phyloP scores from a whole-genome alignment of 2,329 filamentous ascomycete species.

The Talaromyces islandicus region DNA sequence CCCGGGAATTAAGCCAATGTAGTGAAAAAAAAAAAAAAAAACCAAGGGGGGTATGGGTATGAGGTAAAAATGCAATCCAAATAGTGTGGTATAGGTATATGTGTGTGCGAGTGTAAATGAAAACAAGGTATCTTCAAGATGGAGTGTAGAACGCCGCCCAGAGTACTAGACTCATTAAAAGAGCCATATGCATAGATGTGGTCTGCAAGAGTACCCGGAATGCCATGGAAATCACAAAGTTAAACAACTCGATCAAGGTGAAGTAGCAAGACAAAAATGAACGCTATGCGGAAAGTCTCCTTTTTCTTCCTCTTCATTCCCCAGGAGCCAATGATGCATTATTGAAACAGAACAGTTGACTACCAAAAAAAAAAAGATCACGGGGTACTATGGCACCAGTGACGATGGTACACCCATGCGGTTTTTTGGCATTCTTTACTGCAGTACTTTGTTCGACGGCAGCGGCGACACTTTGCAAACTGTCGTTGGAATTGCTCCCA shows the following conservation, averaged over 20 bases:
- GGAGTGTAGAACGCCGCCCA: slow-evolving; percentile 25
- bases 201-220: neutral
- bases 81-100: neutral
- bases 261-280: neutral
- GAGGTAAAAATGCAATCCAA: neutral
- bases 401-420: slow-evolving; percentile 95
- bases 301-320: neutral
- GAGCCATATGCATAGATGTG: neutral
- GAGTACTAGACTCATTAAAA: slow-evolving; percentile 8
- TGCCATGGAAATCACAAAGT: neutral
- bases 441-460: slow-evolving; percentile 96
- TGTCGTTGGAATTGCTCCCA: slow-evolving; percentile 97
- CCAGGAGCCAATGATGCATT: neutral
- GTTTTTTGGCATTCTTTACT: slow-evolving; percentile 99
- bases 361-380: neutral
- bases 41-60: neutral
- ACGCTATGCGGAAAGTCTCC: neutral
- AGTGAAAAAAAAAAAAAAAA: neutral
- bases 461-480: slow-evolving; percentile 95
- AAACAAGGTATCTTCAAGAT: slow-evolving; percentile 34
- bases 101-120: neutral
- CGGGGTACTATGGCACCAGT: slow-evolving; percentile 68
- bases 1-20: slow-evolving; percentile 14
- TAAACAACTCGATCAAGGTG: neutral
- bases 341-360: neutral